These are phyloP conservation scores for Tubosaeta sp. DNA, from an alignment of 768 basidiomycete species.

Conservation along the genomic window DNA sequence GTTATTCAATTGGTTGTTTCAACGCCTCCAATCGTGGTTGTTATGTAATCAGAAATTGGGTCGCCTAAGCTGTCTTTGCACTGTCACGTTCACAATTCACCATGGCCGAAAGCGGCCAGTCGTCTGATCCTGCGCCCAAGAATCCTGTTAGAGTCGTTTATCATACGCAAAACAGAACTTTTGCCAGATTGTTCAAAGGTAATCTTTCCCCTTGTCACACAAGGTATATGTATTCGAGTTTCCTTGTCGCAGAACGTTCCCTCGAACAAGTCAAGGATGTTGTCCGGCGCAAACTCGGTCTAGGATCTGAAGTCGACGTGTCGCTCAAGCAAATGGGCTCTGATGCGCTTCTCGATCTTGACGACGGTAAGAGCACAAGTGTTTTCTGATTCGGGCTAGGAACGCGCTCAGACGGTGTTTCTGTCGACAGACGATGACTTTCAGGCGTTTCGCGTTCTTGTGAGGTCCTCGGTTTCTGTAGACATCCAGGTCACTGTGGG, in stretches of 20 bases:
- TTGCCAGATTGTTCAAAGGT: conserved; percentile 44
- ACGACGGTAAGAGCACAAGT: conserved; percentile 53
- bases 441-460: conserved; percentile 57
- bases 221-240: conserved; percentile 4
- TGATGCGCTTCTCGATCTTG: conserved; percentile 57
- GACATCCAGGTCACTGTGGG: conserved; percentile 34
- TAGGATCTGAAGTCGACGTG: conserved; percentile 36
- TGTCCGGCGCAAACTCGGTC: conserved; percentile 58
- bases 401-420: background rate
- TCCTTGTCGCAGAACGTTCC: conserved; percentile 46
- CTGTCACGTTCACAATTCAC: background rate
- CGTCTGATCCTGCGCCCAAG: background rate
- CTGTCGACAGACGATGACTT: conserved; percentile 66
- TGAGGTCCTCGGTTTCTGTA: conserved; percentile 35
- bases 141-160: conserved; percentile 34
- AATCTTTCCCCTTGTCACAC: background rate
- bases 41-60: conserved; percentile 5
- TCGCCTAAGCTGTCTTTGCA: too few species aligned
- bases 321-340: conserved; percentile 51
- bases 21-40: too few species aligned
- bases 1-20: too few species aligned
- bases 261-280: conserved; percentile 54
- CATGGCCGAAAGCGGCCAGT: conserved; percentile 11
- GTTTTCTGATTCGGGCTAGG: background rate
- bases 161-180: conserved; percentile 31